Evolutionary conservation across 805 yeast genomes (phyloP), one percentile per base, ranked within the genome.

Genomic region (Wickerhamomyces canadensis): DNA sequence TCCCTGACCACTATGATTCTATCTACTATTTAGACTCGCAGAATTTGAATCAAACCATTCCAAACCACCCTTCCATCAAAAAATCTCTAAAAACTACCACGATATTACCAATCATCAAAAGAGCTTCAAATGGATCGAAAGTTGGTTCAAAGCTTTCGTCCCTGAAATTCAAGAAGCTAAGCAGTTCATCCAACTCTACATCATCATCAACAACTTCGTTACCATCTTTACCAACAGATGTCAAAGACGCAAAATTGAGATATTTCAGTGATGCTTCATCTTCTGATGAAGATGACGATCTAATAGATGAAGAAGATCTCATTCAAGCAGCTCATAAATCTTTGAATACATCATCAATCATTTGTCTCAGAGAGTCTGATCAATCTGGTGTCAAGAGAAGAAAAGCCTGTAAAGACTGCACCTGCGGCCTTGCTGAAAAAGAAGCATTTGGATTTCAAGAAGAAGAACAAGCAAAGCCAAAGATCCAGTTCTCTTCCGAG

Each of bases 391-490:
- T 68, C 17, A 64, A 65, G 62, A 74, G 95, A 58, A 78, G 91
- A 67, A 87, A 80, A 64, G 98, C 99, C 0, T 93, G 99, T 68
- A 93, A 89, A 64, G 96, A 93, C 62, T 93, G 99, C 62, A 83
- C 97, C 0, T 93, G 99, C 68, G 99, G 99, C 6, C 70, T 93
- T 46, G 88, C 84, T 51, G 99, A 93, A 59, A 62, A 73, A 36
- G 96, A 93, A 64, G 89, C 83, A 42, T 66, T 62, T 36, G 86
- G 77, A 29, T 47, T 65, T 18, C 50, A 51, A 4, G 68, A 65
- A 21, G 58, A 62, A 38, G 70, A 77, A 52, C 42, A 55, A 38
- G 47, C 55, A 3, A 49, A 74, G 11, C 47, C 52, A 31, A 40
- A 43, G 21, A 42, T 84, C 9, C 65, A 74, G 51, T 77, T 84